Evolutionary conservation across 108 stramenopile species (phyloP), one percentile per base, ranked within the genome.

Genomic region (Skeletonema marinoi): DNA sequence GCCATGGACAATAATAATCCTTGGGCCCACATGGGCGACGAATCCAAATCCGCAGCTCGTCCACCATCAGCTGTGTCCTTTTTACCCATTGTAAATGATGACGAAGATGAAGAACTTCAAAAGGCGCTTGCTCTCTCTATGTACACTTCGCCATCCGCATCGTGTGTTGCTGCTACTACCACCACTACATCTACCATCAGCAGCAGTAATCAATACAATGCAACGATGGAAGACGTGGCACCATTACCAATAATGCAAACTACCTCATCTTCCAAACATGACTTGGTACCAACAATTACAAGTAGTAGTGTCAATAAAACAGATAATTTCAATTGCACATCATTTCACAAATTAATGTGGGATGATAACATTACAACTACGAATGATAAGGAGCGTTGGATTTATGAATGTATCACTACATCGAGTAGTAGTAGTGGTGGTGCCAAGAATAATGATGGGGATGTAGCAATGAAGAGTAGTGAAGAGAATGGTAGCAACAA

Each of bases 321-420:
- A 16, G 44, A 46, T 46, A 46, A 56, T 32, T 75, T 75, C 48
- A 39, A 75, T 30, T 64, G 19, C 7, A 25, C 8, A 50, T 21
- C 66, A 5, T 79, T 83, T 50, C 73, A 68, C 13, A 58, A 50
- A 13, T n/a, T 83, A 19, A 75, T 91, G 88, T 91, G 86, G 84
- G 78, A 88, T 74, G 68, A 79, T 39, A 31, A 13, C 19, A 68
- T 88, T 10, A 89, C 89, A 10, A 88, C 88, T 0, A 70, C 65
- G 30, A 75, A 87, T 51, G 92, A 93, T 72, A 88, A 89, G 75
- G 61, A 79, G 39, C 85, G 92, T 38, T 93, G 92, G 92, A 62
- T 90, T 13, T 72, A 70, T 54, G 89, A 90, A 66, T 80, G 77
- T 8, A 88, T 90, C 13, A 17, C 74, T 6, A 80, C 74, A 3